phyloP scores from a whole-genome alignment of 805 yeast genomes.

The Metschnikowia noctiluminum region DNA sequence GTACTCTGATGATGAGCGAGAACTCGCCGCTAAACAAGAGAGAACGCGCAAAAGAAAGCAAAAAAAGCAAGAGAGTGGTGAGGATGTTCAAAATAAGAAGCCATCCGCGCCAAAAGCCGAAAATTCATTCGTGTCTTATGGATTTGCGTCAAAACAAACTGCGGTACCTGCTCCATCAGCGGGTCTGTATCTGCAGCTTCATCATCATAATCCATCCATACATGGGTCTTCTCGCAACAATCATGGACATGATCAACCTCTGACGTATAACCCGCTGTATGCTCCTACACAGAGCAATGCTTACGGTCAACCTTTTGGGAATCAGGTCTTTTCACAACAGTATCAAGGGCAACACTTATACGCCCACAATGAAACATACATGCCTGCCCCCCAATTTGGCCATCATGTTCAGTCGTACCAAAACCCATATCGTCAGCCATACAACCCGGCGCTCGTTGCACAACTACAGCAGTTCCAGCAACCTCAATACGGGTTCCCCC shows the following conservation, averaged over 20 bases:
- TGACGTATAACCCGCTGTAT: not conserved
- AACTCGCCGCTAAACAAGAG: constrained; percentile 61
- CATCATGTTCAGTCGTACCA: constrained; percentile 10
- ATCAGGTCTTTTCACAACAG: not conserved
- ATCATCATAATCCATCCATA: constrained; percentile 9
- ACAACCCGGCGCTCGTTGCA: constrained; percentile 2
- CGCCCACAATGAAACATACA: constrained; percentile 5
- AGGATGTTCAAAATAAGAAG: constrained; percentile 19
- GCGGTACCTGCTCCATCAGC: not conserved
- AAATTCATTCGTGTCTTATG: constrained; percentile 18
- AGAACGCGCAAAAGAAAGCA: constrained; percentile 58
- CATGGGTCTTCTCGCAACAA: constrained; percentile 3
- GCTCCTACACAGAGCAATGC: not conserved
- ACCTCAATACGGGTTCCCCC: constrained; percentile 23
- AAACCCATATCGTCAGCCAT: constrained; percentile 15
- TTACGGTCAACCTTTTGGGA: constrained; percentile 1
- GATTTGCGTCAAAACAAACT: constrained; percentile 12
- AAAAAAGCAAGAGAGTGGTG: constrained; percentile 23
- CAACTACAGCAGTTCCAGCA: constrained; percentile 19
- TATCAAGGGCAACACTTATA: constrained; percentile 5
- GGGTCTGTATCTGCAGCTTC: constrained; percentile 3
- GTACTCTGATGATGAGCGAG: constrained; percentile 91
- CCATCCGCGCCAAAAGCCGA: constrained; percentile 10
- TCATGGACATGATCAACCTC: not conserved
- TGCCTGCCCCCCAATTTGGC: constrained; percentile 7